Percentiles rank a stretch among this genome's conserved stretches.
Conservation (phyloP, 495 filamentous ascomycete species). For the Penicillium turbatum region DNA sequence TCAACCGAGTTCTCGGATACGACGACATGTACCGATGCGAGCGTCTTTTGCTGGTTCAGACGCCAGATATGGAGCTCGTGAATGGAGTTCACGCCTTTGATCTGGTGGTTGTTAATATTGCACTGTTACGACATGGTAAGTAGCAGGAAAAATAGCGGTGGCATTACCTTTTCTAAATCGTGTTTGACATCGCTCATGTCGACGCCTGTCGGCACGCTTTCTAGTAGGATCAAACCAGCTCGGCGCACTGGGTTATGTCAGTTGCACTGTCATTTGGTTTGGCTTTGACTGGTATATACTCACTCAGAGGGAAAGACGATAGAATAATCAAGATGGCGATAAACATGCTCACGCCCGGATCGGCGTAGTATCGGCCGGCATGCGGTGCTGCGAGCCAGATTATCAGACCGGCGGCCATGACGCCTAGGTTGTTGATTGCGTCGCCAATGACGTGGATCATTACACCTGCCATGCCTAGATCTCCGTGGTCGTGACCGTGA, state of each 20-base stretch:
- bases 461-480: constrained; percentile 46
- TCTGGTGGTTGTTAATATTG: constrained; percentile 17
- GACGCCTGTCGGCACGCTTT: constrained; percentile 76
- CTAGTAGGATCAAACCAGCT: constrained; percentile 62
- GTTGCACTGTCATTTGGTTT: not conserved
- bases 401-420: constrained; percentile 42
- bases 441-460: constrained; percentile 49
- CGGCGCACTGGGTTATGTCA: constrained; percentile 30
- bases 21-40: constrained; percentile 48
- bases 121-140: not conserved
- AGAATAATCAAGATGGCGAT: constrained; percentile 44
- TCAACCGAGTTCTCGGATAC: constrained; percentile 34
- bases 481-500: constrained; percentile 35
- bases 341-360: constrained; percentile 44
- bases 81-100: constrained; percentile 42
- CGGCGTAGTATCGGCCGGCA: constrained; percentile 42
- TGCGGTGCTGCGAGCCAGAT: constrained; percentile 42
- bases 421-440: constrained; percentile 47
- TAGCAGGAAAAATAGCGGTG: not conserved
- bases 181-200: constrained; percentile 71
- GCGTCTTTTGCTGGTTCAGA: constrained; percentile 46
- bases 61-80: constrained; percentile 54
- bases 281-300: not conserved
- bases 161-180: constrained; percentile 50
- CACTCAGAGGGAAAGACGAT: constrained; percentile 40